These are phyloP conservation scores for Penicillium sclerotigenum DNA, from an alignment of 2,329 filamentous ascomycete species.

Conservation along the genomic window DNA sequence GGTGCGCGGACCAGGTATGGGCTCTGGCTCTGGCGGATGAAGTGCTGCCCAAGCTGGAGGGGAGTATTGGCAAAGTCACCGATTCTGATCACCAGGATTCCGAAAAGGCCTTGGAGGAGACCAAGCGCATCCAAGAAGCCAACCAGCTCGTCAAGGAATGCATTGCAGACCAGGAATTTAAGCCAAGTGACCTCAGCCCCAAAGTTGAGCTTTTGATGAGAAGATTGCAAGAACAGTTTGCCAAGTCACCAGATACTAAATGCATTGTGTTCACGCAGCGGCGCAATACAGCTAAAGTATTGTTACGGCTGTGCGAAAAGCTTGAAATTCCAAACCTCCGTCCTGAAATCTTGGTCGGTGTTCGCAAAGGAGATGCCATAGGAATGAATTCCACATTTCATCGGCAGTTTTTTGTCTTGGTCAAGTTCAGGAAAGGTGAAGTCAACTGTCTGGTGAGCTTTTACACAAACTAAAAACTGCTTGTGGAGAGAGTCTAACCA, in stretches of 20 bases:
- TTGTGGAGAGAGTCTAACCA: not conserved
- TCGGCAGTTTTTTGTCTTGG: conserved; percentile 70
- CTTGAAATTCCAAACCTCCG: conserved; percentile 59
- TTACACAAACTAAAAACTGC: not conserved
- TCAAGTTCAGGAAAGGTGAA: conserved; percentile 55
- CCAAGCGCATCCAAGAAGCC: conserved; percentile 58
- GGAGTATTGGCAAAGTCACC: conserved; percentile 30
- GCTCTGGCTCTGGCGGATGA: conserved; percentile 63
- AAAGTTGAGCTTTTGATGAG: conserved; percentile 66
- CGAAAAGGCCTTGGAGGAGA: conserved; percentile 51
- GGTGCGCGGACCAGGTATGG: conserved; percentile 85
- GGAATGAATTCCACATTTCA: conserved; percentile 66
- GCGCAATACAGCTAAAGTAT: conserved; percentile 70
- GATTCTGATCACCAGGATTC: conserved; percentile 11
- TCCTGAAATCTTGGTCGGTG: conserved; percentile 63
- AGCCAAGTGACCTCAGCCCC: conserved; percentile 57
- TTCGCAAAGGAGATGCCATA: conserved; percentile 49
- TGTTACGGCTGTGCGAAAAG: conserved; percentile 64
- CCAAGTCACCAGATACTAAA: conserved; percentile 54
- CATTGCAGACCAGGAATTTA: conserved; percentile 42
- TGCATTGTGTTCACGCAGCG: conserved; percentile 88
- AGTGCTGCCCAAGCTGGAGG: conserved; percentile 61
- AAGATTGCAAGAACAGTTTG: conserved; percentile 63
- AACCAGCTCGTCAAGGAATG: conserved; percentile 55
- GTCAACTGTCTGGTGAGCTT: conserved; percentile 15